Evolutionary conservation across 208 protist species (phyloP).

Genomic region (Entamoeba dispar): DNA sequence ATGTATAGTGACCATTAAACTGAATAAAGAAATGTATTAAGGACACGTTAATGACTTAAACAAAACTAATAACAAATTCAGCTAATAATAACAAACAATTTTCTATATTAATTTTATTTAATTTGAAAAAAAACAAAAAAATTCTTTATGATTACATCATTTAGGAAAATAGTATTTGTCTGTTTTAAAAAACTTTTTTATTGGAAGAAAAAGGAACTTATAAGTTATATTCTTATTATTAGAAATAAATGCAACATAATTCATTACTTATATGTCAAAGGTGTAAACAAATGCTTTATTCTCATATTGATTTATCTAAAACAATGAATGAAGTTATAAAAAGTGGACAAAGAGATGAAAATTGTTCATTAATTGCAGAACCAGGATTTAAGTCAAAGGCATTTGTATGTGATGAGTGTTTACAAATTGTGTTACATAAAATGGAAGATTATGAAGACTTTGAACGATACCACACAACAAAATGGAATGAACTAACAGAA

Average conservation of each 20-base stretch:
- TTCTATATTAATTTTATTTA: no score
- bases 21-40: no score
- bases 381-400: neutral
- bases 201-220: no score
- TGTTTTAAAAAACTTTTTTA: no score
- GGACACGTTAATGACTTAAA: no score
- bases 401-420: neutral
- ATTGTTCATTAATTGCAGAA: neutral
- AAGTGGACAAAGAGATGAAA: neutral
- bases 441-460: neutral
- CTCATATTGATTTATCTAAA: neutral
- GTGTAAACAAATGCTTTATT: neutral
- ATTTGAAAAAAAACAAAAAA: no score
- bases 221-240: no score
- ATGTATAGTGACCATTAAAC: no score
- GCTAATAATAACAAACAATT: no score
- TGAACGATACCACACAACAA: neutral
- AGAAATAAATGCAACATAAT: neutral
- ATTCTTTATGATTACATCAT: no score
- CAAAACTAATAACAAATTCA: no score
- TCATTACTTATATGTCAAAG: neutral
- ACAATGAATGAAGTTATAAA: neutral
- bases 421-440: neutral
- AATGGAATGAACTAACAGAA: neutral
- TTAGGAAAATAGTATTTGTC: no score